phyloP scores from a whole-genome alignment of 441 rosid species.

The Croton laevigatus region DNA sequence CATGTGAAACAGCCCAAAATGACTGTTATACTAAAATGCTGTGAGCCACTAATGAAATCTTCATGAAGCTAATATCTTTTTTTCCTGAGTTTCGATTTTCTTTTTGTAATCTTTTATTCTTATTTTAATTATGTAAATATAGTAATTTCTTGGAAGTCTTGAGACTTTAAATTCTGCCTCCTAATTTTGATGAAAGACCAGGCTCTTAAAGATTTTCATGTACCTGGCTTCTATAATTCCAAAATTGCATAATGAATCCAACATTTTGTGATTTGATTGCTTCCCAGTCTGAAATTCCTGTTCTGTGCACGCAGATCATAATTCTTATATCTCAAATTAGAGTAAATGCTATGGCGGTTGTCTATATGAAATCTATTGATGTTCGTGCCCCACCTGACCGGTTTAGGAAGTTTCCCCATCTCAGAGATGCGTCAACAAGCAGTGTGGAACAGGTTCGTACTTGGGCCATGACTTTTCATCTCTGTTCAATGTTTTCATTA shows the following conservation, averaged over 20 bases:
- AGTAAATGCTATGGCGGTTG: slow-evolving; percentile 75
- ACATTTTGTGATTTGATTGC: background rate
- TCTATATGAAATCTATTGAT: slow-evolving; percentile 59
- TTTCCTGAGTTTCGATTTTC: no score
- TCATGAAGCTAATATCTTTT: no score
- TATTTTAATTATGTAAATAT: no score
- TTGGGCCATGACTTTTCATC: slow-evolving; percentile 16
- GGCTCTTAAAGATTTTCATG: background rate
- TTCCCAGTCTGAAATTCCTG: slow-evolving; percentile 1
- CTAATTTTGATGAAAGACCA: background rate
- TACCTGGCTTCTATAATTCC: background rate
- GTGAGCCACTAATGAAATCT: no score
- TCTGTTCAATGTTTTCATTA: background rate
- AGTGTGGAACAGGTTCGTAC: slow-evolving; percentile 66
- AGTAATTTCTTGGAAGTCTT: background rate
- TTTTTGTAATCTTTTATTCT: no score
- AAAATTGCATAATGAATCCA: background rate
- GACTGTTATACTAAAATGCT: no score
- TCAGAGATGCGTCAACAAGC: slow-evolving; percentile 41
- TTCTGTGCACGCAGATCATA: slow-evolving; percentile 47
- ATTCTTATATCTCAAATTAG: slow-evolving; percentile 71
- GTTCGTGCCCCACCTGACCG: slow-evolving; percentile 28
- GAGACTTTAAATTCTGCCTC: background rate
- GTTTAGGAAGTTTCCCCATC: slow-evolving; percentile 30
- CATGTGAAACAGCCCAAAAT: no score